Conservation (phyloP, 2,329 filamentous ascomycete species). For the Raffaelea ambrosiae region DNA sequence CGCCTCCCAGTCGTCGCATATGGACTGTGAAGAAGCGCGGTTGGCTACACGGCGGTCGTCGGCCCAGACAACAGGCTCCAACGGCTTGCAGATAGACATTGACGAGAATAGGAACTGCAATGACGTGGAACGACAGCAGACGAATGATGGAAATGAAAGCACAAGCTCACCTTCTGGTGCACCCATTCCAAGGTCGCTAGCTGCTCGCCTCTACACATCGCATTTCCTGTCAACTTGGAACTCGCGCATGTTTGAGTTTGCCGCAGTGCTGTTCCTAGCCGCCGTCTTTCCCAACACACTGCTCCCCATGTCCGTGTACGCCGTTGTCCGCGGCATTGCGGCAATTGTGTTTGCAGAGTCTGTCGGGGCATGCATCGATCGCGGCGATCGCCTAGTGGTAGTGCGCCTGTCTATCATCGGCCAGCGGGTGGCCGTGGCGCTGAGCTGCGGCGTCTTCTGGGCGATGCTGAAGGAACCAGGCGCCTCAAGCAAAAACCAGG, state of each 20-base stretch:
- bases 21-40: no score
- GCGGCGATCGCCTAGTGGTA: conserved; percentile 36
- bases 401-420: conserved; percentile 41
- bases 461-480: conserved; percentile 16
- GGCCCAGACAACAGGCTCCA: no score
- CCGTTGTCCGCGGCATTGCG: conserved; percentile 47
- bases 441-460: conserved; percentile 38
- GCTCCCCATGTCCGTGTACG: conserved; percentile 61
- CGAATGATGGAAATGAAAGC: no score
- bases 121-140: no score
- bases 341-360: conserved; percentile 50
- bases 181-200: neutral
- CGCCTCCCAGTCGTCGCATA: no score
- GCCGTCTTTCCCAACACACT: conserved; percentile 49
- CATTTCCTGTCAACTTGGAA: conserved; percentile 58
- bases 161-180: no score
- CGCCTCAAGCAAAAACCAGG: conserved; percentile 15
- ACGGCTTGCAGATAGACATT: no score
- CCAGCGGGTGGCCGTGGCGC: conserved; percentile 35
- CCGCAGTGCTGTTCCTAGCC: conserved; percentile 49
- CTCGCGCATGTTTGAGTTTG: conserved; percentile 56
- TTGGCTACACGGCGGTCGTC: no score
- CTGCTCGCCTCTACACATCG: conserved; percentile 41
- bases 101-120: no score
- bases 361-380: conserved; percentile 53